A percentile compares a stretch with the other conserved stretches of the same genome.
Evolutionary conservation across 2,329 filamentous ascomycete species (phyloP).

Genomic region (Trichophyton equinum): DNA sequence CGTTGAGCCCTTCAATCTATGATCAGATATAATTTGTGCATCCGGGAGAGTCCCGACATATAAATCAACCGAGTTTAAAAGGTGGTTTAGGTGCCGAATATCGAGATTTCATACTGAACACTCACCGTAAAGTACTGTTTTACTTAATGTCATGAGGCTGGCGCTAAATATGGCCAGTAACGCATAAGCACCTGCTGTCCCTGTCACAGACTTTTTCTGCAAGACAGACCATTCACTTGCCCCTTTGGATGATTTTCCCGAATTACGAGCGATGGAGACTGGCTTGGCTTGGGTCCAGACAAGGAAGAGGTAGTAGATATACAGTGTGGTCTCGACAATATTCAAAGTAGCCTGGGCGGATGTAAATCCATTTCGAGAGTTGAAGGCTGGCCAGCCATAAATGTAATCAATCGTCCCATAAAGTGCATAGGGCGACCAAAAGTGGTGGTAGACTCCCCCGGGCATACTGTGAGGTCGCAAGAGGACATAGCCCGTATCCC

Average conservation of each 20-base stretch:
- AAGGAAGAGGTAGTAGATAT: conserved; percentile 49
- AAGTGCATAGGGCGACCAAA: conserved; percentile 67
- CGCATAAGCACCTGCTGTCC: conserved; percentile 42
- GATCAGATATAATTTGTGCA: background rate
- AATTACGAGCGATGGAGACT: background rate
- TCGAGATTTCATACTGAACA: conserved; percentile 12
- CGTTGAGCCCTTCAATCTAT: conserved; percentile 41
- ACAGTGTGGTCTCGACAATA: conserved; percentile 53
- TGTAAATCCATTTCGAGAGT: conserved; percentile 60
- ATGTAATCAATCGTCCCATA: conserved; percentile 70
- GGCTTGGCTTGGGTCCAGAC: conserved; percentile 34
- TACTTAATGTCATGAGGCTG: conserved; percentile 52
- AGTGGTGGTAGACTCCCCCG: conserved; percentile 55
- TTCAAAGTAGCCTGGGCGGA: conserved; percentile 61
- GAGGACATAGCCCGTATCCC: conserved; percentile 72
- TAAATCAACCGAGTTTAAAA: background rate
- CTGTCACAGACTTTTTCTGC: conserved; percentile 38
- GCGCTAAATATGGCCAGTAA: conserved; percentile 47
- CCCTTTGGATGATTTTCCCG: conserved; percentile 14
- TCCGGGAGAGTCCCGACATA: background rate
- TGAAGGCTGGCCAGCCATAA: conserved; percentile 64
- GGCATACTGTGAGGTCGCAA: conserved; percentile 71
- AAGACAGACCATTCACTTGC: background rate
- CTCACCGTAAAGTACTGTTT: conserved; percentile 56
- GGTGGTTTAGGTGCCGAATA: background rate